These are phyloP conservation scores for Heterobasidion occidentale DNA, from an alignment of 1,284 basidiomycete genomes.

Conservation along the genomic window DNA sequence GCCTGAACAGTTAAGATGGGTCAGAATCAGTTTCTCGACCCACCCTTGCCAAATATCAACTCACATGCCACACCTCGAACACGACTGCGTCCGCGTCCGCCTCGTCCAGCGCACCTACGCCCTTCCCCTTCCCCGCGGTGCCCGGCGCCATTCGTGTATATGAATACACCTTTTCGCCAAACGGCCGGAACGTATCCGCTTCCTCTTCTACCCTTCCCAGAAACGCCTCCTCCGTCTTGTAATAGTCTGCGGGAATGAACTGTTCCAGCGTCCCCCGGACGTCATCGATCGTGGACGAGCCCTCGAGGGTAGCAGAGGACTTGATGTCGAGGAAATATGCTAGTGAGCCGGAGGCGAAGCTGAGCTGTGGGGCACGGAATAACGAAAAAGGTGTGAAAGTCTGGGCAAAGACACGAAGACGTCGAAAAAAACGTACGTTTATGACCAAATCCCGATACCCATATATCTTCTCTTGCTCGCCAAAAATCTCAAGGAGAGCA, in stretches of 20 bases:
- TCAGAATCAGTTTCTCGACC: neutral
- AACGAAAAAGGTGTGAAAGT: neutral
- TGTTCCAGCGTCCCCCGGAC: constrained; percentile 72
- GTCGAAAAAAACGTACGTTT: constrained; percentile 47
- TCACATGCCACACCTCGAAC: constrained; percentile 83
- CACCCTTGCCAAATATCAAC: constrained; percentile 17
- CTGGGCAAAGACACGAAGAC: constrained; percentile 4
- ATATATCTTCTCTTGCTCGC: constrained; percentile 95
- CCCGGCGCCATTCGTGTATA: constrained; percentile 54
- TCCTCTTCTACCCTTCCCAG: constrained; percentile 65
- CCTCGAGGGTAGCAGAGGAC: constrained; percentile 59
- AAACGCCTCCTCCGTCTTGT: constrained; percentile 61
- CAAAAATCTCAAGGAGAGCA: constrained; percentile 63
- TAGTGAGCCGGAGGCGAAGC: constrained; percentile 85
- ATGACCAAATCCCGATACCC: constrained; percentile 83
- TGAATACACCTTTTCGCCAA: constrained; percentile 68
- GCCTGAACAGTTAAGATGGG: constrained; percentile 33
- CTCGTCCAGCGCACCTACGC: neutral
- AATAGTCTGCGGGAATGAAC: constrained; percentile 71
- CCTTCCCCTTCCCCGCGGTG: constrained; percentile 6
- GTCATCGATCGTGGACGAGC: constrained; percentile 80
- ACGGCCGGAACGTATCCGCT: constrained; percentile 66
- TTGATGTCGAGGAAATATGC: constrained; percentile 67
- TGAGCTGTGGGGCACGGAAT: constrained; percentile 38
- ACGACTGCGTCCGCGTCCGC: constrained; percentile 51